Percentiles rank a stretch among this genome's conserved stretches.
phyloP scores from a whole-genome alignment of 305 asterid genomes.

The Solanum hybrid region DNA sequence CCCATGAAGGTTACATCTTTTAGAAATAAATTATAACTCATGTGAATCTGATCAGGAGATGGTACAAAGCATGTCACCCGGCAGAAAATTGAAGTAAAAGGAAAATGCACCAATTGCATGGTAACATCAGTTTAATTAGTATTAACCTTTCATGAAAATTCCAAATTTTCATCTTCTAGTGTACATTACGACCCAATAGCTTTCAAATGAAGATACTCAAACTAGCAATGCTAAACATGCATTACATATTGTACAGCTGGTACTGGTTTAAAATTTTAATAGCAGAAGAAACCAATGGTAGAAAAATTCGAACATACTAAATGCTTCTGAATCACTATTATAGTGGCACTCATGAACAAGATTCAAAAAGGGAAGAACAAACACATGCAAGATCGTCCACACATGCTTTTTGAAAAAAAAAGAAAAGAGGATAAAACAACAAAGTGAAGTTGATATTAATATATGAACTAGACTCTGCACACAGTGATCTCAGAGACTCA shows the following conservation, averaged over 20 bases:
- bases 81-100: neutral
- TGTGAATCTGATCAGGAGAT: neutral
- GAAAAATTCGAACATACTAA: neutral
- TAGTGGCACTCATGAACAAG: neutral
- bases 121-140: neutral
- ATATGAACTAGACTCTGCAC: neutral
- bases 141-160: neutral
- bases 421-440: neutral
- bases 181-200: neutral
- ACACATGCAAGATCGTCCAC: neutral
- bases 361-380: neutral
- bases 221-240: neutral
- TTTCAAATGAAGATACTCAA: neutral
- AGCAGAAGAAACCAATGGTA: neutral
- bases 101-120: neutral
- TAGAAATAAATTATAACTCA: neutral
- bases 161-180: neutral
- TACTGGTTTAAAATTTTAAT: neutral
- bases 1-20: conserved; percentile 6
- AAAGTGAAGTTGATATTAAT: neutral
- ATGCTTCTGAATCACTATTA: neutral
- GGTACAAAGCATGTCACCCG: neutral
- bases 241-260: neutral
- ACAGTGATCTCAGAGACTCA: neutral
- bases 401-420: neutral